These are phyloP conservation scores for Ceratobasidium sp. DNA, from an alignment of 1,284 basidiomycete genomes.

Conservation along the genomic window DNA sequence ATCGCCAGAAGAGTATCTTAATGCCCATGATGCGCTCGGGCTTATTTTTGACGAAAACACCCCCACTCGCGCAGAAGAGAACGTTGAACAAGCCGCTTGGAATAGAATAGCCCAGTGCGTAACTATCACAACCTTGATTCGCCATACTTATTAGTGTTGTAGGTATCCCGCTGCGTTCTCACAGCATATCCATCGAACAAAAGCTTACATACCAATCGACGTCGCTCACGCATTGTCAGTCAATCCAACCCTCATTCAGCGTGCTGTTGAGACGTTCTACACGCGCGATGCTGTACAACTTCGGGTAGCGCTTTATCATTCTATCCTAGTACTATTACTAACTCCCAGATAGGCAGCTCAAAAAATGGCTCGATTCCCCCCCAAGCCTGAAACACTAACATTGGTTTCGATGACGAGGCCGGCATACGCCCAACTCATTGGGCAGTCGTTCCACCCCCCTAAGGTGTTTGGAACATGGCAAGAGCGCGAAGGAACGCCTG, in stretches of 20 bases:
- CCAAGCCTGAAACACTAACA: slow-evolving; percentile 64
- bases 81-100: slow-evolving; percentile 70
- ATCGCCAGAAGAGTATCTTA: slow-evolving; percentile 56
- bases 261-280: slow-evolving; percentile 89
- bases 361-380: slow-evolving; percentile 87
- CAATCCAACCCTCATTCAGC: slow-evolving; percentile 78
- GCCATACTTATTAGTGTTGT: slow-evolving; percentile 42
- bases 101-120: slow-evolving; percentile 56
- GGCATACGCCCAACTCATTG: slow-evolving; percentile 89
- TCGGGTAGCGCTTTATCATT: slow-evolving; percentile 61
- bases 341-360: slow-evolving; percentile 69
- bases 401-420: slow-evolving; percentile 81
- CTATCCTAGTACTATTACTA: not conserved
- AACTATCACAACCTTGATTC: not conserved
- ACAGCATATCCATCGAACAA: slow-evolving; percentile 79
- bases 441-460: slow-evolving; percentile 92
- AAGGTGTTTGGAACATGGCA: slow-evolving; percentile 83
- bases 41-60: slow-evolving; percentile 62
- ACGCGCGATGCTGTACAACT: slow-evolving; percentile 88
- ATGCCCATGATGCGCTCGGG: slow-evolving; percentile 67
- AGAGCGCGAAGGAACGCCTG: slow-evolving; percentile 64
- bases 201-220: slow-evolving; percentile 79
- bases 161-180: slow-evolving; percentile 74
- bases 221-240: slow-evolving; percentile 74
- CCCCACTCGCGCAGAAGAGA: slow-evolving; percentile 64